Percentiles rank a stretch among this genome's conserved stretches.
Conservation (phyloP, 129 eudicot genomes). For the Pulicaria dysenterica region DNA sequence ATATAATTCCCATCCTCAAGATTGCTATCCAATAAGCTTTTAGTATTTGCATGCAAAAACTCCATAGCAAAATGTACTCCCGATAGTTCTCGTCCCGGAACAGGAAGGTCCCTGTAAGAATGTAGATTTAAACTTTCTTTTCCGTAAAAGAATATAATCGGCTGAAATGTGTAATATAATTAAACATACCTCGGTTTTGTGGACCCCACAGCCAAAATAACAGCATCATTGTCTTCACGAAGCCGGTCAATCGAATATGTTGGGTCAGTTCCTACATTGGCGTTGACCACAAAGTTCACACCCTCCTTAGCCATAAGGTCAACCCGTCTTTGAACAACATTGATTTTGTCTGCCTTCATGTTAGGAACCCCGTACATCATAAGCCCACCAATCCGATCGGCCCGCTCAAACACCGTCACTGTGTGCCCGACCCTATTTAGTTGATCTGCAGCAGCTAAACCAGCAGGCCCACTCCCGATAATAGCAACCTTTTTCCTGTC, state of each 20-base stretch:
- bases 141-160: not conserved
- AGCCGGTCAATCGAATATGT: slow-evolving; percentile 68
- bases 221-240: slow-evolving; percentile 75
- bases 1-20: slow-evolving; percentile 85
- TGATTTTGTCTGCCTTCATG: slow-evolving; percentile 94
- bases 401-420: slow-evolving; percentile 93
- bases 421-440: slow-evolving; percentile 79
- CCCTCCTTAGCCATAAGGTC: slow-evolving; percentile 91
- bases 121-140: not conserved
- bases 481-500: slow-evolving; percentile 90
- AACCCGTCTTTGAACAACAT: slow-evolving; percentile 89
- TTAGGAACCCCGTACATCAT: slow-evolving; percentile 99
- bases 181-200: slow-evolving; percentile 76
- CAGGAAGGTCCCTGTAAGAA: slow-evolving; percentile 90
- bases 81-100: slow-evolving; percentile 90
- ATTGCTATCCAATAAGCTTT: slow-evolving; percentile 92
- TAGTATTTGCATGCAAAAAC: slow-evolving; percentile 96
- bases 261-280: slow-evolving; percentile 82
- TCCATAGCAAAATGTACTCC: slow-evolving; percentile 99
- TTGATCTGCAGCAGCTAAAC: slow-evolving; percentile 99
- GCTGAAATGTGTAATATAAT: not conserved
- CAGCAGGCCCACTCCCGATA: slow-evolving; percentile 98
- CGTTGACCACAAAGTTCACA: slow-evolving; percentile 81
- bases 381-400: slow-evolving; percentile 97
- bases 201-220: slow-evolving; percentile 87